Conservation (phyloP, 345 rosid genomes). For the Eucalyptus pauciflora region DNA sequence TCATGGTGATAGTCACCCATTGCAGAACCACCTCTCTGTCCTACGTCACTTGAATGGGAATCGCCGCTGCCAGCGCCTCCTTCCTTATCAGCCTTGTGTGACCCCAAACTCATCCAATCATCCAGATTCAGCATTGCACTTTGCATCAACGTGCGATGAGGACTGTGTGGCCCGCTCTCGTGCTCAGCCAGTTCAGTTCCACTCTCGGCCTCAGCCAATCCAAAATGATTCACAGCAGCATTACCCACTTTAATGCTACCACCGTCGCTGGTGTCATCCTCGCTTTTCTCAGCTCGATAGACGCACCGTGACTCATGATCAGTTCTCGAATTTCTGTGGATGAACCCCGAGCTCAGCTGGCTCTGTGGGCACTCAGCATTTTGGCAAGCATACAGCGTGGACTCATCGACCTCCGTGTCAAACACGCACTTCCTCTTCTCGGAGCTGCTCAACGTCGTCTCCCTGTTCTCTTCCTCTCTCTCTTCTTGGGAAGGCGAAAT, state of each 20-base stretch:
- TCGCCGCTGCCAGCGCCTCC: neutral
- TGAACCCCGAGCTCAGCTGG: slow-evolving; percentile 11
- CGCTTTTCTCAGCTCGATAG: neutral
- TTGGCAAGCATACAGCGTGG: slow-evolving; percentile 12
- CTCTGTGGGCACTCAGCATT: slow-evolving; percentile 13
- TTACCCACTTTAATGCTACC: neutral
- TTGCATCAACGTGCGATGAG: neutral
- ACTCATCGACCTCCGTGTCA: neutral
- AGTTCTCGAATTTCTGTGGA: slow-evolving; percentile 27
- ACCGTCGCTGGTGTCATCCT: neutral
- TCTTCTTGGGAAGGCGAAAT: slow-evolving; percentile 13
- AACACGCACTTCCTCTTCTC: slow-evolving; percentile 12
- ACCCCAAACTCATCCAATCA: neutral
- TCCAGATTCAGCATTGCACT: neutral
- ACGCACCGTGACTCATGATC: slow-evolving; percentile 22
- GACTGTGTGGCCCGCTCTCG: neutral
- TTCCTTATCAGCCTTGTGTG: neutral
- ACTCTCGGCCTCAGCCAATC: neutral
- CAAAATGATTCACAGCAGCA: neutral
- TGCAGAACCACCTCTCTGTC: neutral
- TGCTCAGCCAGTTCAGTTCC: neutral
- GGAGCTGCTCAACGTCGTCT: neutral
- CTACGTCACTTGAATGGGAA: neutral
- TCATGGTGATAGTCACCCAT: neutral
- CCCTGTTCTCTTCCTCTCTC: neutral